Conservation (phyloP, 768 basidiomycete genomes). For the Pleurotus citrinopileatus region DNA sequence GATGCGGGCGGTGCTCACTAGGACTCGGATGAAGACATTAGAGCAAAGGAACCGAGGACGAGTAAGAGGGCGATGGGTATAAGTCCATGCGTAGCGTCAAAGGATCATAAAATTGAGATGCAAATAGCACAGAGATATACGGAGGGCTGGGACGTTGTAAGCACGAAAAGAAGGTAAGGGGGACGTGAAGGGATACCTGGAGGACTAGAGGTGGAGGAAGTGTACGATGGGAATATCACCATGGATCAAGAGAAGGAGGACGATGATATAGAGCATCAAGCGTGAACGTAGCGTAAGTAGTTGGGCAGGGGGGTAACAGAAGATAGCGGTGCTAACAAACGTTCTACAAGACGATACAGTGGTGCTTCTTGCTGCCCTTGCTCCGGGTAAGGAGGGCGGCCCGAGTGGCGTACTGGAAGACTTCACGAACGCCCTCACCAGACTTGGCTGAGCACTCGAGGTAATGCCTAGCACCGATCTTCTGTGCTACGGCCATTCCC, state of each 20-base stretch:
- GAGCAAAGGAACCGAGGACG: no score
- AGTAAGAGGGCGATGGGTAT: no score
- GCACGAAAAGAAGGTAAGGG: no score
- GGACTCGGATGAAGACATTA: no score
- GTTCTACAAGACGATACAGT: slow-evolving; percentile 30
- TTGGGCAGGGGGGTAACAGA: no score
- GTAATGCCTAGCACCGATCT: slow-evolving; percentile 96
- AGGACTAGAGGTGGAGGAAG: not conserved
- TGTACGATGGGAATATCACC: no score
- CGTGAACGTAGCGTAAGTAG: not conserved
- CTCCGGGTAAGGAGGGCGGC: slow-evolving; percentile 75
- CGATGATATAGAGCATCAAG: no score
- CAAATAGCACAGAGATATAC: not conserved
- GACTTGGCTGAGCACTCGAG: slow-evolving; percentile 97
- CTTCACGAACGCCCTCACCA: slow-evolving; percentile 95
- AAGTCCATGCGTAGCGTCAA: no score
- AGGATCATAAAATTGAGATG: slow-evolving; percentile 7
- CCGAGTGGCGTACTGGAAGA: slow-evolving; percentile 97
- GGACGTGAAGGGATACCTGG: no score
- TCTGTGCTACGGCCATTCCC: slow-evolving; percentile 93
- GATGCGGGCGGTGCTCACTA: no score
- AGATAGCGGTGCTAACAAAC: slow-evolving; percentile 9
- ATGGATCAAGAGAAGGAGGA: no score
- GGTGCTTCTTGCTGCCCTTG: slow-evolving; percentile 39
- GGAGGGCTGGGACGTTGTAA: no score